phyloP scores from a whole-genome alignment of 805 yeast species.

The Wickerhamiella shivajii region DNA sequence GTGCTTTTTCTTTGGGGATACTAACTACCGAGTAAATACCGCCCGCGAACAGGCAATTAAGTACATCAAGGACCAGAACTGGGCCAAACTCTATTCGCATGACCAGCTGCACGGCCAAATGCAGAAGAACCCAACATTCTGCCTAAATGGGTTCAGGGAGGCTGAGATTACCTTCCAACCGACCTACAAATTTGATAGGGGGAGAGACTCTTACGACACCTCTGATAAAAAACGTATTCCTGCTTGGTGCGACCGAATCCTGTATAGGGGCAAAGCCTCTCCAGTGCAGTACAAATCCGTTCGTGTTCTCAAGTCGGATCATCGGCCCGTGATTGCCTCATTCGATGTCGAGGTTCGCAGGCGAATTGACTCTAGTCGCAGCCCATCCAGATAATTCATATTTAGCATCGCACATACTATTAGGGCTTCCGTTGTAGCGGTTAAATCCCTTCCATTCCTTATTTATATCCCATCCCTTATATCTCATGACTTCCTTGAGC shows the following conservation, averaged over 20 bases:
- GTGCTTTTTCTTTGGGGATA: constrained; percentile 84
- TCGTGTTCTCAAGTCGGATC: constrained; percentile 63
- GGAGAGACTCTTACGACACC: constrained; percentile 67
- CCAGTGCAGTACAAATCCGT: constrained; percentile 49
- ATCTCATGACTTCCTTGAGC: constrained; percentile 34
- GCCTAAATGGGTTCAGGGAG: constrained; percentile 69
- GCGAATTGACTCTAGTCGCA: constrained; percentile 1
- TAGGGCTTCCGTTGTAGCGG: constrained; percentile 22
- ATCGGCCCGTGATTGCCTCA: constrained; percentile 71
- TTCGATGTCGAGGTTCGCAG: constrained; percentile 42
- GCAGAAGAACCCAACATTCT: constrained; percentile 46
- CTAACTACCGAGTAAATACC: constrained; percentile 69
- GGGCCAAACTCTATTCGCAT: constrained; percentile 38
- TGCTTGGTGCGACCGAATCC: constrained; percentile 92
- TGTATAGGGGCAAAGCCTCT: constrained; percentile 47
- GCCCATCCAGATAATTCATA: constrained; percentile 19
- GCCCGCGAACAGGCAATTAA: constrained; percentile 56
- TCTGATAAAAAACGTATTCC: constrained; percentile 89
- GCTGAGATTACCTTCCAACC: constrained; percentile 71
- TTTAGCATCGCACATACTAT: constrained; percentile 21
- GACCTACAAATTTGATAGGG: constrained; percentile 87
- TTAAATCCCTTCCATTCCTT: constrained; percentile 18
- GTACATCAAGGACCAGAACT: constrained; percentile 35
- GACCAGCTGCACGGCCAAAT: constrained; percentile 76
- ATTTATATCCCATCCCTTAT: constrained; percentile 46